phyloP scores from a whole-genome alignment of 23 red algal species.

The Porphyridium purpureum region DNA sequence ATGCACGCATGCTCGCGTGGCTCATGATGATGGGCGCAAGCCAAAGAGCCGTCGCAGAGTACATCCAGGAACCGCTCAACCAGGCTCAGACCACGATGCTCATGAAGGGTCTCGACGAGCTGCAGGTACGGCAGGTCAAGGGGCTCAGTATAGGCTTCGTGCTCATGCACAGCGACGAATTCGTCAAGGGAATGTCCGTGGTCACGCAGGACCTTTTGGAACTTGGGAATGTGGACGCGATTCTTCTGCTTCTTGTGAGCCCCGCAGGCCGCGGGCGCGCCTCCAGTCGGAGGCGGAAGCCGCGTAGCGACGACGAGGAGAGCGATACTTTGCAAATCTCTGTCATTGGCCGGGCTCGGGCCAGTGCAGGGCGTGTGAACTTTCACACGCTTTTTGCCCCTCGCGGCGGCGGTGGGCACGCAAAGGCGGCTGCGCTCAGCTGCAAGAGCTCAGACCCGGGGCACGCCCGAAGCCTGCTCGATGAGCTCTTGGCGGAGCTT shows the following conservation, averaged over 20 bases:
- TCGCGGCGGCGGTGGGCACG: conserved; percentile 50
- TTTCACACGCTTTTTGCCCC: conserved; percentile 6
- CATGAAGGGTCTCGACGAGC: conserved; percentile 8
- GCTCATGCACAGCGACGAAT: conserved; percentile 7
- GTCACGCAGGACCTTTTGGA: conserved; percentile 41
- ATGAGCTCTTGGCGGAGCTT: too few species aligned
- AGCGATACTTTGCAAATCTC: conserved; percentile 50
- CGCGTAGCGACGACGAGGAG: too few species aligned
- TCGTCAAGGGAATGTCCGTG: conserved; percentile 45
- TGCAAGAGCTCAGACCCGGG: conserved; percentile 21
- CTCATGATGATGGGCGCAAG: conserved; percentile 38
- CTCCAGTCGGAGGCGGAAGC: neutral
- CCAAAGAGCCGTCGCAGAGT: conserved; percentile 49
- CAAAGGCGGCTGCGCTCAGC: conserved; percentile 35
- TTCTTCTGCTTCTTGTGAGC: conserved; percentile 12
- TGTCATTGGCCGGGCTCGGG: conserved; percentile 40
- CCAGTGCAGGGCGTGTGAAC: conserved; percentile 32
- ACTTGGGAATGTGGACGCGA: conserved; percentile 42
- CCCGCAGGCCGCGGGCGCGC: neutral
- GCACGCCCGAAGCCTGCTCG: too few species aligned
- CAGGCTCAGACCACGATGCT: conserved; percentile 37
- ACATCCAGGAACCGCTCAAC: conserved; percentile 20
- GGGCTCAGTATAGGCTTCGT: conserved; percentile 28
- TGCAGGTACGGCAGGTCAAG: conserved; percentile 11
- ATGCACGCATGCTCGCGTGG: conserved; percentile 16